These are phyloP conservation scores for Claviceps pazoutovae DNA, from an alignment of 2,329 filamentous ascomycete genomes.

Conservation along the genomic window DNA sequence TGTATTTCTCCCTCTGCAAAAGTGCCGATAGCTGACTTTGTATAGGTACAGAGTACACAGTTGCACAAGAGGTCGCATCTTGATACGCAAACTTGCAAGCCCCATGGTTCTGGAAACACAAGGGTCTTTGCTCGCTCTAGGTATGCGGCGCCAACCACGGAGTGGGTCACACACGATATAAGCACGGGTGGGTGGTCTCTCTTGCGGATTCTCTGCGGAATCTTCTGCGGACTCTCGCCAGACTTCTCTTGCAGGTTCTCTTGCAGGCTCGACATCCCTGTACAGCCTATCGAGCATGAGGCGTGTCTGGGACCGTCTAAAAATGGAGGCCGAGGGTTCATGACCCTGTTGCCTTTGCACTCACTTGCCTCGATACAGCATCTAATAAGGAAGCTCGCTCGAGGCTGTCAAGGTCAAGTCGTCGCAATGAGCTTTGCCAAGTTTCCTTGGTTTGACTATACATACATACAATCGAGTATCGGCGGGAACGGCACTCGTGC, in stretches of 20 bases:
- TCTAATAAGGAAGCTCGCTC: background rate
- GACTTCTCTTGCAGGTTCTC: background rate
- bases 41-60: background rate
- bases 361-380: background rate
- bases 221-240: too few relatives aligned
- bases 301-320: background rate
- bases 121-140: background rate
- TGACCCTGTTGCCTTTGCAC: background rate
- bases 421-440: background rate
- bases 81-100: background rate
- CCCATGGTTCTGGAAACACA: background rate
- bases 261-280: background rate
- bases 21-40: background rate
- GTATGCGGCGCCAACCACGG: background rate
- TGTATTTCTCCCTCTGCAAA: background rate
- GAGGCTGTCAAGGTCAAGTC: background rate
- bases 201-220: background rate
- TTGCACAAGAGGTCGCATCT: constrained; percentile 3
- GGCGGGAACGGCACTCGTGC: background rate
- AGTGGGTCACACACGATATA: background rate
- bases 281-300: background rate
- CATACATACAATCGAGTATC: background rate
- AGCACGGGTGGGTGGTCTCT: background rate
- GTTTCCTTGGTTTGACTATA: background rate
- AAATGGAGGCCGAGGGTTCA: background rate